Base-by-base conservation (phyloP, 2,329 filamentous ascomycete species). In the Botrytis aclada region DNA sequence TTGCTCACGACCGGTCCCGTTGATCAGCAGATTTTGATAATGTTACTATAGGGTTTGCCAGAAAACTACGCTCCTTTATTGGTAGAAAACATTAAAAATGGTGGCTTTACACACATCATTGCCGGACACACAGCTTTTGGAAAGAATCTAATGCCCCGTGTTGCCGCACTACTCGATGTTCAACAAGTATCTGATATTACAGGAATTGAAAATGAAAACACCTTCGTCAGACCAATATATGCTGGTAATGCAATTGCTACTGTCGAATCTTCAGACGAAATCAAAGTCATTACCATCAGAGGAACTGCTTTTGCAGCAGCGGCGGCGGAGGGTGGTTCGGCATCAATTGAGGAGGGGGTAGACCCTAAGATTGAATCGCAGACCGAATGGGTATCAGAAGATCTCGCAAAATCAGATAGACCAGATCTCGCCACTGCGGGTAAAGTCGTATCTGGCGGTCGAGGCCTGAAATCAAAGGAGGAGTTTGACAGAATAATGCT, bases 231-330 rank as follows among this genome's bases (percentile, higher is more conserved):
- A 73, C 95, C 96, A 41, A 98, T 99, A 80, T 99, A 99, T 82
- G 96, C 96, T 73, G 96, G 96, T 72, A 99, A 99, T 81, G 96
- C 95, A 65, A 97, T 99, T 80, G 89, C 97, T 51, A 99, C 96
- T 16, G 95, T 99, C 74, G 93, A 98, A 83, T 97, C 94, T 4
- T 89, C 88, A 75, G 96, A 99, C 80, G 81, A 87, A 25, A 89
- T 94, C 82, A 99, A 98, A 84, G 82, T 98, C 71, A 88, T 99
- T 79, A 99, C 96, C 51, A 92, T 98, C 76, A 92, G 96, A 80
- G 95, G 94, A 76, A 98, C 96, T 4, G 93, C 96, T 0, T 99
- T 99, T 85, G 87, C 94, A 43, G 87, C 92, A 58, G 90, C 92
- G 22, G 88, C 90, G 75, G 85, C 88, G 4, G 90, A 91, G 65